Base-by-base conservation (phyloP, 345 rosid genomes). In the Salix dunnii region DNA sequence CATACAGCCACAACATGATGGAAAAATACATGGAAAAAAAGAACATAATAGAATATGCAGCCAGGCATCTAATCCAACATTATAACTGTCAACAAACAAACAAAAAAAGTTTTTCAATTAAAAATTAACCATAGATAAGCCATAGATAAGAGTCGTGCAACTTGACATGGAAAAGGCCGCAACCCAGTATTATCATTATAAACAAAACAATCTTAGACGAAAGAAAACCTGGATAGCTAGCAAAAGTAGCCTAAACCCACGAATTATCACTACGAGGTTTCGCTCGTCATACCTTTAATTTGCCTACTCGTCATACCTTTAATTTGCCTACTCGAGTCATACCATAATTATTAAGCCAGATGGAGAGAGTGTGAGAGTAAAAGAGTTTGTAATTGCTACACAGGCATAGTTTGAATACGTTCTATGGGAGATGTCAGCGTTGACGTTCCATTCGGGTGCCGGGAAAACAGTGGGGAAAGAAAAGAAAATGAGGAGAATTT, bases 401-500 rank as follows among this genome's bases (percentile, higher is more conserved):
- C 36, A 31, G 30, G 28, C 64, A 16, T 30, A 43, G 21, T 8
- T 30, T 7, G 46, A 65, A 18, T n/a, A 30, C 46, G 20, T 3
- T 38, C n/a, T 36, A 28, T 6, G 64, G 61, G 71, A 49, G 40
- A n/a, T n/a, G 35, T 3, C 71, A 51, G 65, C 12, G 8, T 8
- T 9, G 55, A 25, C 20, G 49, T 71, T 71, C 55, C 49, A 5
- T 53, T 66, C 42, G 68, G 48, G 49, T 65, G 71, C 17, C 62
- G 46, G 64, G 67, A 78, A 78, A 78, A 67, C 36, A 17, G 73
- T n/a, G 61, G 73, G 60, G 67, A 67, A 65, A 28, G 6, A 36
- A 51, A 51, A 18, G 63, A 21, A 20, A 51, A 71, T 9, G 35
- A 63, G 5, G 30, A 25, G 72, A 49, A 64, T 62, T 3, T 9